Conservation (phyloP, 257 asterid species). For the Orobanche coerulescens region DNA sequence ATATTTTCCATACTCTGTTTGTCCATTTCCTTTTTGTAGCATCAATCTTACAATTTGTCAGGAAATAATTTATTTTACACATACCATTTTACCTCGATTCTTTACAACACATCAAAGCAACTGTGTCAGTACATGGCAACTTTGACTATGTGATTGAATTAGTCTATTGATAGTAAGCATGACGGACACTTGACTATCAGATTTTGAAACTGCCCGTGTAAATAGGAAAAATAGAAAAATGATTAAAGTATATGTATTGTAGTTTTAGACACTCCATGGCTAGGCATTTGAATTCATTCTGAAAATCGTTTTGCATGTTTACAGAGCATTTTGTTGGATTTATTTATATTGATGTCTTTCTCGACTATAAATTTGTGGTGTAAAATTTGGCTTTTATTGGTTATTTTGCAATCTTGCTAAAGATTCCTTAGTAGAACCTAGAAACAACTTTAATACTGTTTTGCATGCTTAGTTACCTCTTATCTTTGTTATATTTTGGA, state of each 20-base stretch:
- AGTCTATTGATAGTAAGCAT: background rate
- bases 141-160: background rate
- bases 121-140: background rate
- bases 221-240: background rate
- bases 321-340: too few species aligned
- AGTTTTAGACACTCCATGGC: background rate
- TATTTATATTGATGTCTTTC: too few species aligned
- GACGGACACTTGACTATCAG: background rate
- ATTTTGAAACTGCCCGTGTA: background rate
- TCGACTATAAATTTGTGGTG: background rate
- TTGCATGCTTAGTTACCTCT: background rate
- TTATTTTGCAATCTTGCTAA: background rate
- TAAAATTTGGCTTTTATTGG: background rate
- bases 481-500: background rate
- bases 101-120: too few species aligned
- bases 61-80: too few species aligned
- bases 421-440: background rate
- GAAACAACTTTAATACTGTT: conserved; percentile 5
- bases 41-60: background rate
- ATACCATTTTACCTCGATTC: too few species aligned
- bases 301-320: background rate
- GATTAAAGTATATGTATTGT: background rate
- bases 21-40: background rate
- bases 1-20: background rate
- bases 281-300: background rate